Evolutionary conservation across 352 stramenopile species (phyloP), one percentile per base, ranked within the genome.

Genomic region (Phytopythium litorale): DNA sequence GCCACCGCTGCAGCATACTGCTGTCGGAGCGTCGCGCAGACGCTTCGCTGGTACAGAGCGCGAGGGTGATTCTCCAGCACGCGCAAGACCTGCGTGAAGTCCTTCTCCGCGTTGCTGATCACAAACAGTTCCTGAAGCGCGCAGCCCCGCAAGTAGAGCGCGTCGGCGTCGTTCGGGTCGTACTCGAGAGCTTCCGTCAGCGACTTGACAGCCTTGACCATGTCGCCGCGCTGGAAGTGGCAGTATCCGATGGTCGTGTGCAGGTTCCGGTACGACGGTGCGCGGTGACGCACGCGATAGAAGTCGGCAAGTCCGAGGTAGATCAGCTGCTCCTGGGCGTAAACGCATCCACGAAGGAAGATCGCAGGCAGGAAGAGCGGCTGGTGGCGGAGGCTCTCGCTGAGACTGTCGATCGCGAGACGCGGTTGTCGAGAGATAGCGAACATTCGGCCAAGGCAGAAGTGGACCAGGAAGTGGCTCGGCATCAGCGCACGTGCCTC

Each of bases 221-320:
- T 49, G n/a, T 66, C 78, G 0, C 71, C 68, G 48, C 65, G 62
- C 50, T 79, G 42, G 5, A 82, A 76, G 38, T 88, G 78, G 55
- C 79, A 88, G 40, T 73, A 84, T 0, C 76, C 79, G 4, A 88
- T 88, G 48, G 58, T 80, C 12, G 72, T 75, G 38, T 84, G 71
- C 30, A 88, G 42, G 16, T 76, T 64, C 4, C 70, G 79, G 28
- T 88, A 88, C 46, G 65, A 60, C 5, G 72, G 60, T 12, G 69
- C 67, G 18, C 73, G 75, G 60, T 84, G 74, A 7, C 76, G 75
- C 1, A 87, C 73, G 3, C 72, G 69, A 37, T 84, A 79, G 21
- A 84, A 83, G 55, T 87, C 79, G 0, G 76, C 75, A 13, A 88
- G 72, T 6, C 75, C 79, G 28, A 88, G 56, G 6, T 79, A 68